These are phyloP conservation scores for Auriscalpium vulgare DNA, from an alignment of 768 basidiomycete species.

Conservation along the genomic window DNA sequence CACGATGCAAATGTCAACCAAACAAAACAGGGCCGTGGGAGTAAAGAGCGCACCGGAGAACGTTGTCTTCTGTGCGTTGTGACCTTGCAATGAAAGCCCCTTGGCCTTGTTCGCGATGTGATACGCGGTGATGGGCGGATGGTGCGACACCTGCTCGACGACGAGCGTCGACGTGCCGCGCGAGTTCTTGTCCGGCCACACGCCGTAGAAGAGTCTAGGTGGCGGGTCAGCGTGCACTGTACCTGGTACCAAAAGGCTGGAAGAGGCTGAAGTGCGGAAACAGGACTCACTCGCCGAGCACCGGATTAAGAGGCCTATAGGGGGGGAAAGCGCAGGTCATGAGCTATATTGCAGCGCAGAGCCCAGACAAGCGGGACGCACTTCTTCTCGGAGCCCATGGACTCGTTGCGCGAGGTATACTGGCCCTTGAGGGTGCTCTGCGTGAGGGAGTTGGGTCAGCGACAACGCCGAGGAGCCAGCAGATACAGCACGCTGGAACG, in stretches of 20 bases:
- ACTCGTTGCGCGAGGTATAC: slow-evolving; percentile 90
- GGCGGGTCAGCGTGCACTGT: not conserved
- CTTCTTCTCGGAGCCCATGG: slow-evolving; percentile 98
- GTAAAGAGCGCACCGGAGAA: slow-evolving; percentile 55
- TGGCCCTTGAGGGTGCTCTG: slow-evolving; percentile 92
- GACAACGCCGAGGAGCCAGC: not conserved
- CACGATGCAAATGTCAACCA: not conserved
- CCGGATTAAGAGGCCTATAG: slow-evolving; percentile 85
- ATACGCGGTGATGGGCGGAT: slow-evolving; percentile 84
- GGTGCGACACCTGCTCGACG: slow-evolving; percentile 96
- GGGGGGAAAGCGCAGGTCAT: slow-evolving; percentile 8
- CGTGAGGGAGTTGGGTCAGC: not conserved
- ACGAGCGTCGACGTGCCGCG: slow-evolving; percentile 78
- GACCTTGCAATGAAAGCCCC: slow-evolving; percentile 71
- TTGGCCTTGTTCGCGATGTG: slow-evolving; percentile 76
- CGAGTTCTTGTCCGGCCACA: slow-evolving; percentile 67
- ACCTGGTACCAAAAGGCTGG: not conserved
- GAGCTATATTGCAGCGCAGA: slow-evolving; percentile 1
- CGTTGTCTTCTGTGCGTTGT: slow-evolving; percentile 92
- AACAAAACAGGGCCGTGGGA: not conserved
- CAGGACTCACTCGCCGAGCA: slow-evolving; percentile 74
- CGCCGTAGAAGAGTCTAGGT: slow-evolving; percentile 74
- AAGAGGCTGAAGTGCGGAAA: not conserved
- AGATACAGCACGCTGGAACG: too few relatives aligned
- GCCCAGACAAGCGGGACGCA: slow-evolving; percentile 26